Evolutionary conservation across 352 stramenopile species (phyloP), one percentile per base, ranked within the genome.

Genomic region (Pythium periplocum): DNA sequence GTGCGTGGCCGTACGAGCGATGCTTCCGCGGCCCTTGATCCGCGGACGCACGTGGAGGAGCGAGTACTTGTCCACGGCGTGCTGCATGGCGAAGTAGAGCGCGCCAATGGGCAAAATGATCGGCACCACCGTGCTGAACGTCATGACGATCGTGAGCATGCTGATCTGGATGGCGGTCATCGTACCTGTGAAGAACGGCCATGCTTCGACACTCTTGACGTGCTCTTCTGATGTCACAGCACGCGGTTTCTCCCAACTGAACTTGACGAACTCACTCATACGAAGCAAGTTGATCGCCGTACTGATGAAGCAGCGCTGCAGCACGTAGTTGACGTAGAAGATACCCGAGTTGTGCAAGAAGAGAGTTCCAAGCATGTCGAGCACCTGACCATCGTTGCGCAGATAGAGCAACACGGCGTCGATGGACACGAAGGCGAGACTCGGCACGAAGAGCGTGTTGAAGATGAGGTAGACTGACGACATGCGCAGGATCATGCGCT

Each of bases 321-420:
- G 71, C 48, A 92, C 76, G 51, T 94, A 94, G 60, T 90, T 87
- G 51, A 92, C 79, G 69, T 91, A 94, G 57, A 94, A 94, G 40
- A 92, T 83, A n/a, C 83, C 83, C 12, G 83, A 91, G 53, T 94
- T 94, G 75, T 89, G 81, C 42, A 94, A 50, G 61, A 94, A 94
- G 17, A 94, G 71, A 40, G 82, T 89, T 10, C 83, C 83, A 0
- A 94, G 67, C 67, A 93, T 88, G 36, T 86, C 78, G 17, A 93
- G 62, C 53, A 93, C 76, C 48, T 90, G 73, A 39, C 75, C 82
- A 43, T 90, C 77, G 37, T 73, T 71, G 42, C 86, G 66, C 26
- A 94, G 67, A 54, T 94, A 90, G 41, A 92, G 62, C 40, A 92
- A 54, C 33, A 92, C 73, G 32, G 81, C 79, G 53, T 92, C 83